phyloP scores from a whole-genome alignment of 345 rosid species.

The Pistacia integerrima region DNA sequence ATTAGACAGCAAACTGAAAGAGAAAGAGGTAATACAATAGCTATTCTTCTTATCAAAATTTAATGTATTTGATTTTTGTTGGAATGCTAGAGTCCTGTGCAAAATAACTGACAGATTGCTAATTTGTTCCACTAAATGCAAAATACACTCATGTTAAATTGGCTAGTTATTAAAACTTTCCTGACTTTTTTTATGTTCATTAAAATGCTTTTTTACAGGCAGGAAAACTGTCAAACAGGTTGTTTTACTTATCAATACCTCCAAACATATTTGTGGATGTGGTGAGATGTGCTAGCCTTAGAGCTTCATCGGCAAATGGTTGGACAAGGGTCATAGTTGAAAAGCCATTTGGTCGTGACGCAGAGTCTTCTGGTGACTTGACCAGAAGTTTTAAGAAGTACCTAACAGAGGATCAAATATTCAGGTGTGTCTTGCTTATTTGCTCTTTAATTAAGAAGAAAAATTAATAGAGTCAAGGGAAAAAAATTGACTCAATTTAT shows the following conservation, averaged over 20 bases:
- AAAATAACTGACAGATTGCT: neutral
- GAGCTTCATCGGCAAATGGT: constrained; percentile 70
- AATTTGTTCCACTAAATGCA: neutral
- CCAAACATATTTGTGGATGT: constrained; percentile 88
- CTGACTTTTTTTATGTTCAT: neutral
- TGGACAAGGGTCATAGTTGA: constrained; percentile 95
- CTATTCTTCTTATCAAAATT: neutral
- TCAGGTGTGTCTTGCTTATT: constrained; percentile 54
- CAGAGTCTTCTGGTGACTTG: constrained; percentile 72
- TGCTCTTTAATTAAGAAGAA: neutral
- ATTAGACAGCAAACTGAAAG: constrained; percentile 67
- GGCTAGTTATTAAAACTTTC: neutral
- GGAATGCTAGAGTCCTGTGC: neutral
- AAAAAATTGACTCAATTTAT: constrained; percentile 9
- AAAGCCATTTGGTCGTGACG: constrained; percentile 93
- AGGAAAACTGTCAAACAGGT: constrained; percentile 69
- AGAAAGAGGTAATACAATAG: constrained; percentile 62
- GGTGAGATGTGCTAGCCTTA: constrained; percentile 71
- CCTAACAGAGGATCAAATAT: constrained; percentile 81
- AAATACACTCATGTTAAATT: neutral
- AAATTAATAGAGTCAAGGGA: neutral
- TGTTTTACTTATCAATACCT: constrained; percentile 86
- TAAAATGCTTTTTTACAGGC: constrained; percentile 40
- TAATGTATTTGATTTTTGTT: neutral
- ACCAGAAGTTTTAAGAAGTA: constrained; percentile 80